A percentile compares a stretch with the other conserved stretches of the same genome.
Evolutionary conservation across 495 filamentous ascomycete genomes (phyloP).

Genomic region (Pyrenopolyporus hunteri): DNA sequence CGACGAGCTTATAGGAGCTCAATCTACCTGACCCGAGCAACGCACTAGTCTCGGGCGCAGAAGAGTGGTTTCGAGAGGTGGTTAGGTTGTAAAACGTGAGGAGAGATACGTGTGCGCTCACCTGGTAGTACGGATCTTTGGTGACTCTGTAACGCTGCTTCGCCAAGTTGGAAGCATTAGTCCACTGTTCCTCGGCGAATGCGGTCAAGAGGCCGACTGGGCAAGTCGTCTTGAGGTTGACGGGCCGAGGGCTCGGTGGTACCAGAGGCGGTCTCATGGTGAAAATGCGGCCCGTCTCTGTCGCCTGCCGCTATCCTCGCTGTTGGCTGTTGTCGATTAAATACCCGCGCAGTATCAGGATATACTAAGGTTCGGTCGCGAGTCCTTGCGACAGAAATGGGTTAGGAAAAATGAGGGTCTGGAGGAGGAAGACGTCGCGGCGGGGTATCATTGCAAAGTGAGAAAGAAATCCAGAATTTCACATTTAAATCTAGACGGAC

Average conservation of each 20-base stretch:
- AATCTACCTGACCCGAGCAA: too few species aligned
- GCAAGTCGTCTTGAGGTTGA: slow-evolving; percentile 42
- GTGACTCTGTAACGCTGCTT: slow-evolving; percentile 47
- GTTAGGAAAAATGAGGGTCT: neutral
- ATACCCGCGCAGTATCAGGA: neutral
- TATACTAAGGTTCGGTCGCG: neutral
- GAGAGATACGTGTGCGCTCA: slow-evolving; percentile 12
- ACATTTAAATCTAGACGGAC: too few species aligned
- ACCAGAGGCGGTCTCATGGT: slow-evolving; percentile 16
- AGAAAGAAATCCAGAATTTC: too few species aligned
- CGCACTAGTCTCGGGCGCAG: neutral
- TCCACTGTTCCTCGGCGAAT: slow-evolving; percentile 53
- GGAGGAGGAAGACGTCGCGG: neutral
- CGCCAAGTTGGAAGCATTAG: slow-evolving; percentile 48
- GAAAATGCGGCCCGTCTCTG: neutral
- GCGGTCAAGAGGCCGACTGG: slow-evolving; percentile 49
- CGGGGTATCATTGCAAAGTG: slow-evolving; percentile 35
- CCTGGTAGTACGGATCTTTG: slow-evolving; percentile 57
- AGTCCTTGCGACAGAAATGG: neutral
- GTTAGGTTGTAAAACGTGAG: neutral
- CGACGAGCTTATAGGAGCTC: too few species aligned
- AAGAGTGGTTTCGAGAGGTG: neutral
- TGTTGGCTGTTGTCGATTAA: neutral
- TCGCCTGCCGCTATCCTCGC: neutral
- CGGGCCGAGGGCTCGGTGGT: neutral